Evolutionary conservation across 2,329 filamentous ascomycete genomes (phyloP).

Genomic region (Colletotrichum salicis): DNA sequence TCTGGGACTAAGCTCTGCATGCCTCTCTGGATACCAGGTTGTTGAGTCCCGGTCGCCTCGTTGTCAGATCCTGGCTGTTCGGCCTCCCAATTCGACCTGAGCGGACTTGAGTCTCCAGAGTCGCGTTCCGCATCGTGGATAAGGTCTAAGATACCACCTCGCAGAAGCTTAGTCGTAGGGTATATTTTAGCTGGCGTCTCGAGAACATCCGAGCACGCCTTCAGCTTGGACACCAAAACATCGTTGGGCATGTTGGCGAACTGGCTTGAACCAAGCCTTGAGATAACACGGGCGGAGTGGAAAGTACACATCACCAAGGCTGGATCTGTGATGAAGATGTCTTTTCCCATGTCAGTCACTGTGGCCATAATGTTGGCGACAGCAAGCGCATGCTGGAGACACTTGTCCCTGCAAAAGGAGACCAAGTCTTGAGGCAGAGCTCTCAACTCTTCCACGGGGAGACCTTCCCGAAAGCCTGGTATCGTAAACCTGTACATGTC

Average conservation of each 20-base stretch:
- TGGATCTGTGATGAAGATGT: slow-evolving; percentile 31
- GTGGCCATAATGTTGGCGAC: slow-evolving; percentile 23
- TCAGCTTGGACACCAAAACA: background rate
- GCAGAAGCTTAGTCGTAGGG: slow-evolving; percentile 20
- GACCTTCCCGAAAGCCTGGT: slow-evolving; percentile 30
- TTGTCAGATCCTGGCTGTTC: background rate
- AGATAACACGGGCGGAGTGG: slow-evolving; percentile 30
- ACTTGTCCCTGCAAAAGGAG: slow-evolving; percentile 14
- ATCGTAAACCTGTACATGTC: slow-evolving; percentile 41
- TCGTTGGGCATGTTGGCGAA: slow-evolving; percentile 12
- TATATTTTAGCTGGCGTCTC: slow-evolving; percentile 25
- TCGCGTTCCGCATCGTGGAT: slow-evolving; percentile 26
- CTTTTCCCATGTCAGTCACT: slow-evolving; percentile 7
- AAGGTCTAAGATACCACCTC: slow-evolving; percentile 20
- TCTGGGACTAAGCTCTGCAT: background rate
- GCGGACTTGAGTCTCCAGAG: slow-evolving; percentile 10
- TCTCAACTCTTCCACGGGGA: slow-evolving; percentile 10
- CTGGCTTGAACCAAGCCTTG: slow-evolving; percentile 13
- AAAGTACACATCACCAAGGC: slow-evolving; percentile 31
- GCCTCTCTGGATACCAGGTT: background rate
- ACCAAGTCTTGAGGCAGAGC: background rate
- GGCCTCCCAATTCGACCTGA: slow-evolving; percentile 23
- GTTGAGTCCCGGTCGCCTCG: background rate
- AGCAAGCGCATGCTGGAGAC: slow-evolving; percentile 29
- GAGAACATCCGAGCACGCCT: slow-evolving; percentile 17